Conservation (phyloP, 2,329 filamentous ascomycete species). For the Fusarium udum region DNA sequence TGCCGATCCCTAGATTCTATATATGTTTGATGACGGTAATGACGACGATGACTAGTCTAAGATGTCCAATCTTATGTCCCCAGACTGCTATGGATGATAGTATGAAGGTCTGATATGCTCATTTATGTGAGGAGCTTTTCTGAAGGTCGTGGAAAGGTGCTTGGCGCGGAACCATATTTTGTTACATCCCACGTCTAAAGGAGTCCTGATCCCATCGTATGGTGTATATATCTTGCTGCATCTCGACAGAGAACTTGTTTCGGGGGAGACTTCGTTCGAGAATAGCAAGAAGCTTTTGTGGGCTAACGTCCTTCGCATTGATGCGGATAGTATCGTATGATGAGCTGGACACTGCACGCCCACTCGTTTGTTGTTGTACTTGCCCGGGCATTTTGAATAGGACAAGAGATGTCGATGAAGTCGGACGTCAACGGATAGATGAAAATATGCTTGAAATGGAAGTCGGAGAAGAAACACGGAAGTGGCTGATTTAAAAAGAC, state of each 20-base stretch:
- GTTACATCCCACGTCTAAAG: not conserved
- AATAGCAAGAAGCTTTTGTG: not conserved
- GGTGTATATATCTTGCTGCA: not conserved
- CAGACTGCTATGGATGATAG: not conserved
- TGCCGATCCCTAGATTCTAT: not conserved
- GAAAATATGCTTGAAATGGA: not conserved
- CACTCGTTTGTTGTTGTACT: not conserved
- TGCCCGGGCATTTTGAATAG: not conserved
- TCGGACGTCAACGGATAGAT: not conserved
- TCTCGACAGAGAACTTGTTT: not conserved
- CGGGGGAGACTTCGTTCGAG: not conserved
- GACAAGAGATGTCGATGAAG: not conserved
- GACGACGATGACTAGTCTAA: not conserved
- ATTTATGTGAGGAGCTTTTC: not conserved
- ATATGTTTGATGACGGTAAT: too few species aligned
- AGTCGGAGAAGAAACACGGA: not conserved
- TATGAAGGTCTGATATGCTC: too few species aligned
- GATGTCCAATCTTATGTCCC: not conserved
- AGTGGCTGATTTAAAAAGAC: not conserved
- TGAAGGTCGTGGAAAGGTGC: not conserved
- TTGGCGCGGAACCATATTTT: not conserved
- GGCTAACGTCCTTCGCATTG: not conserved
- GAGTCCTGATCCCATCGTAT: not conserved
- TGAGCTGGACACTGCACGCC: not conserved
- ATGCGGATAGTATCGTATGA: not conserved